Evolutionary conservation across 495 filamentous ascomycete genomes (phyloP).

Genomic region (Penicillium flavigenum): DNA sequence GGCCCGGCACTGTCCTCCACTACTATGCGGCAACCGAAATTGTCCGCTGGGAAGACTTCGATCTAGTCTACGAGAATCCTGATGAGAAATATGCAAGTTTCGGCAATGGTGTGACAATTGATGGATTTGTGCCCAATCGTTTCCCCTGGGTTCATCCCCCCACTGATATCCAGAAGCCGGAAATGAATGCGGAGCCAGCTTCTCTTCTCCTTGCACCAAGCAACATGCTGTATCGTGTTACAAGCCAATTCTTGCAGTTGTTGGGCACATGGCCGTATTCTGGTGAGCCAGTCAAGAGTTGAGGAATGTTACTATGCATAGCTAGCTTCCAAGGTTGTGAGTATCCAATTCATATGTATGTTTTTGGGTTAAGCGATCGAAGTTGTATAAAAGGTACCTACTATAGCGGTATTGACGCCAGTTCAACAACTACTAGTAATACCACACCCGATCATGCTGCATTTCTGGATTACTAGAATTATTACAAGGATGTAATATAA

Average conservation of each 20-base stretch:
- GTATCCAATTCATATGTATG: neutral
- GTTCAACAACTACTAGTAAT: neutral
- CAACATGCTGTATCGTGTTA: neutral
- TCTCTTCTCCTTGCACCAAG: neutral
- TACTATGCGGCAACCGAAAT: constrained; percentile 19
- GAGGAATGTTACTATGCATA: neutral
- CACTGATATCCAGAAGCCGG: too few relatives aligned
- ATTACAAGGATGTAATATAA: neutral
- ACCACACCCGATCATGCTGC: neutral
- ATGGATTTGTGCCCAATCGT: constrained; percentile 11
- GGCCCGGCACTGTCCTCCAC: constrained; percentile 16
- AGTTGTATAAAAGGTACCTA: neutral
- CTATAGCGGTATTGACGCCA: neutral
- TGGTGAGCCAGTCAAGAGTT: neutral
- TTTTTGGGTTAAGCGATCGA: neutral
- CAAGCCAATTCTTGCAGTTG: neutral
- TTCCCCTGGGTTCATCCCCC: constrained; percentile 7
- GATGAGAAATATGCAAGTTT: constrained; percentile 12
- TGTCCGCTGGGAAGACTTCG: constrained; percentile 20
- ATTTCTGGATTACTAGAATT: neutral
- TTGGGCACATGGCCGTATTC: neutral
- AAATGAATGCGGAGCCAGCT: neutral
- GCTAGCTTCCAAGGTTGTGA: neutral
- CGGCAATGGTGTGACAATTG: constrained; percentile 15
- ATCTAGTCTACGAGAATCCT: constrained; percentile 10